Evolutionary conservation across 208 protist genomes (phyloP).

Genomic region (Herpetomonas muscarum): DNA sequence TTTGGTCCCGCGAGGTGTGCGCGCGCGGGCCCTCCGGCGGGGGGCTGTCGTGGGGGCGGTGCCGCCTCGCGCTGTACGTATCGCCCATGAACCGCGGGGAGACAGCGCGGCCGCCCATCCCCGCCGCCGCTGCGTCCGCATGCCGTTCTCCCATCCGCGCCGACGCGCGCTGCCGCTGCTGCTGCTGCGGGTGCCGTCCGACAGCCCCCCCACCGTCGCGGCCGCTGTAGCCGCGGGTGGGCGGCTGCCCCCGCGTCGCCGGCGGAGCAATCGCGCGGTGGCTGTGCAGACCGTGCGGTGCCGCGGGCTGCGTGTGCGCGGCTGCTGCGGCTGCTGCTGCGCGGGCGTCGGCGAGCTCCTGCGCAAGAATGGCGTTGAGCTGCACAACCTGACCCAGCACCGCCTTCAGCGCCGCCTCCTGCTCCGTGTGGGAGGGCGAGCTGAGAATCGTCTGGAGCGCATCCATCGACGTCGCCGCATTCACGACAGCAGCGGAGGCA

Average conservation of each 20-base stretch:
- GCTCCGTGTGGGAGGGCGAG: neutral
- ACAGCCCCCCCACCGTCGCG: too few relatives aligned
- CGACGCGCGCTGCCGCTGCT: too few relatives aligned
- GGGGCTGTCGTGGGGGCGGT: neutral
- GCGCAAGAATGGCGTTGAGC: neutral
- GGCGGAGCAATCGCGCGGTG: too few relatives aligned
- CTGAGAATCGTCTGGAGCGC: neutral
- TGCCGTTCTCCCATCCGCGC: too few relatives aligned
- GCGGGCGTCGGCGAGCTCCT: neutral
- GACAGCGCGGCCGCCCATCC: neutral
- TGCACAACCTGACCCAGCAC: neutral
- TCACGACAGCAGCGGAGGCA: too few relatives aligned
- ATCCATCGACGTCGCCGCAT: neutral
- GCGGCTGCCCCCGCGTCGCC: too few relatives aligned
- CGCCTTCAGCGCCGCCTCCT: slow-evolving; percentile 5
- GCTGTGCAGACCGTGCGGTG: too few relatives aligned
- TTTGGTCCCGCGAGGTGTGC: neutral
- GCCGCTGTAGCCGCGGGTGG: too few relatives aligned
- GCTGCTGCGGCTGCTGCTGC: neutral
- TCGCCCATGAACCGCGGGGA: neutral
- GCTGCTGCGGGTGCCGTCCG: too few relatives aligned
- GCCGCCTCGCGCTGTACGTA: neutral
- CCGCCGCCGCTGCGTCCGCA: too few relatives aligned
- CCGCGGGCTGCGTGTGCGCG: too few relatives aligned
- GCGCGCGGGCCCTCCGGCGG: neutral